Evolutionary conservation across 108 stramenopile species (phyloP).

Genomic region (Stephanodiscus minutulus): DNA sequence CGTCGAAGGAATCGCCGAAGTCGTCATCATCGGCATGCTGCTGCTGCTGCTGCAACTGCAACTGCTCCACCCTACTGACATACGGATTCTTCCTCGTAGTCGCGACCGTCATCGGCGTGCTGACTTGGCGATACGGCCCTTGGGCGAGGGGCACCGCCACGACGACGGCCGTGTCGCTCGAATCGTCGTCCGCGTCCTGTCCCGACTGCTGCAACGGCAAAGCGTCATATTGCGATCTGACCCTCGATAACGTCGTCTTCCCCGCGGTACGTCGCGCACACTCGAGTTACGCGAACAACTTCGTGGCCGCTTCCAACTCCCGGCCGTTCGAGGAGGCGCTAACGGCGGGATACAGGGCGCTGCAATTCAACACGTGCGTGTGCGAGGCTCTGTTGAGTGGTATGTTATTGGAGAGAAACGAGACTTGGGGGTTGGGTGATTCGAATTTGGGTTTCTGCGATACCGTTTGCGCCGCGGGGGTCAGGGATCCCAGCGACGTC

Average conservation of each 20-base stretch:
- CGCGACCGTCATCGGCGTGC: not conserved
- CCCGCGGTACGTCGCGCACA: conserved; percentile 66
- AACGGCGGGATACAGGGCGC: conserved; percentile 64
- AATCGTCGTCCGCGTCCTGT: conserved; percentile 9
- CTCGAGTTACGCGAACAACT: conserved; percentile 53
- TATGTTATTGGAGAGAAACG: conserved; percentile 11
- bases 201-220: conserved; percentile 69
- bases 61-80: conserved; percentile 13
- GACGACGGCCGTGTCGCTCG: not conserved
- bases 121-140: conserved; percentile 27
- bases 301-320: conserved; percentile 52
- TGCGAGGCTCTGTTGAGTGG: conserved; percentile 38
- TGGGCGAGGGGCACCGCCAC: not conserved
- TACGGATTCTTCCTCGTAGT: conserved; percentile 5
- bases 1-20: no score
- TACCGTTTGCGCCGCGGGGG: conserved; percentile 51
- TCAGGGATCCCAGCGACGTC: conserved; percentile 30
- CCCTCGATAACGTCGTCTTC: conserved; percentile 58
- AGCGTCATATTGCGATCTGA: conserved; percentile 54
- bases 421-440: not conserved
- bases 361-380: conserved; percentile 62
- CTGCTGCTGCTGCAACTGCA: conserved; percentile 3
- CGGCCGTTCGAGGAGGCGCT: conserved; percentile 61
- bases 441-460: conserved; percentile 46
- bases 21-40: conserved; percentile 10